These are phyloP conservation scores for Colletotrichum cuscutae DNA, from an alignment of 2,329 filamentous ascomycete species.

Conservation along the genomic window DNA sequence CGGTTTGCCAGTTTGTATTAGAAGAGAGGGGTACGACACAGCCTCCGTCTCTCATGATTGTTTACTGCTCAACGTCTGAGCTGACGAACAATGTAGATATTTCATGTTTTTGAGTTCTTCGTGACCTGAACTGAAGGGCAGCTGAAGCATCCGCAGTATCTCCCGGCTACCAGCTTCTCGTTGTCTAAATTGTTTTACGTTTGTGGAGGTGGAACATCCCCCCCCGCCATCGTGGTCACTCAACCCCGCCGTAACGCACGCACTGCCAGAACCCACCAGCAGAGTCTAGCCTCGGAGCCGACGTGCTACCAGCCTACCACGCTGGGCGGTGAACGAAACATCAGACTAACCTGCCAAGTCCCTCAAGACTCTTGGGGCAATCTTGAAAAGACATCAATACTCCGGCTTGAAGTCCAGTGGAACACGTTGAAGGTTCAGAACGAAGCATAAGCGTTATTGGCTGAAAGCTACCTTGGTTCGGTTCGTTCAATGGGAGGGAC, in stretches of 20 bases:
- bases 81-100: no score
- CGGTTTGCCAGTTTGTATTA: no score
- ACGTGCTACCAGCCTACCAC: background rate
- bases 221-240: conserved; percentile 13
- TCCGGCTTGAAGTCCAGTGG: no score
- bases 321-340: background rate
- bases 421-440: no score
- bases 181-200: background rate
- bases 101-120: no score
- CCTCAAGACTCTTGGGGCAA: background rate
- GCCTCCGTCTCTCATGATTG: no score
- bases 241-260: conserved; percentile 17
- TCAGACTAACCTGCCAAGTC: background rate
- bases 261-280: conserved; percentile 5
- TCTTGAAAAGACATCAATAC: no score
- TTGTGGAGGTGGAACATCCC: background rate
- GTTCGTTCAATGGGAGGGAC: background rate
- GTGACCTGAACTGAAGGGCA: background rate
- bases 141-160: background rate
- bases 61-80: no score
- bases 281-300: background rate
- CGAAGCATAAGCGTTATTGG: no score
- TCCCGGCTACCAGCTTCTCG: background rate
- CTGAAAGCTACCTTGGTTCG: no score
- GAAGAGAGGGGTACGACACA: no score